phyloP scores from a whole-genome alignment of 2,329 filamentous ascomycete genomes.

The Venturia effusa region DNA sequence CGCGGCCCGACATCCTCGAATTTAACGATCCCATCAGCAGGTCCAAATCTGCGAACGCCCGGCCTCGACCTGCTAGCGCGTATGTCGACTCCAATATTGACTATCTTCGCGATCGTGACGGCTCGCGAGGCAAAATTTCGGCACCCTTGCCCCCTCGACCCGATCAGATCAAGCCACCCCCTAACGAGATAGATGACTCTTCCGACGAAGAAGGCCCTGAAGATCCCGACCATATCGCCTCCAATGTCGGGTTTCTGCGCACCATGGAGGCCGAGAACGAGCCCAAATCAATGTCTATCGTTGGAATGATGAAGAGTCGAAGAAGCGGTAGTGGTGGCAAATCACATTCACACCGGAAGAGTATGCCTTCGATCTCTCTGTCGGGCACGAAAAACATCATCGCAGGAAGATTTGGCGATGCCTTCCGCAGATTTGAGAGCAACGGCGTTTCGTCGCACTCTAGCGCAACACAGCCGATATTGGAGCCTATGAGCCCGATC shows the following conservation, averaged over 20 bases:
- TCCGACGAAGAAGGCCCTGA: conserved; percentile 38
- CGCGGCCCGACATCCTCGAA: conserved; percentile 54
- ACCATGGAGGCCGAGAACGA: conserved; percentile 54
- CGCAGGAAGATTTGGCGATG: conserved; percentile 83
- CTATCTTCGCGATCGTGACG: conserved; percentile 66
- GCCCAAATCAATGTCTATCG: conserved; percentile 29
- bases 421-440: conserved; percentile 82
- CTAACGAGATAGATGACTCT: conserved; percentile 25
- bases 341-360: conserved; percentile 53
- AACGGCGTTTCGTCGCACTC: conserved; percentile 20
- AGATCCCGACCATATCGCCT: conserved; percentile 53
- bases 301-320: conserved; percentile 36
- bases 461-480: conserved; percentile 14
- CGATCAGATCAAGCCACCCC: conserved; percentile 17
- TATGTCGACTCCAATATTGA: conserved; percentile 76
- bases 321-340: conserved; percentile 41
- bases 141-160: conserved; percentile 13
- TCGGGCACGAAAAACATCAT: conserved; percentile 71
- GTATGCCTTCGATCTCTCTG: conserved; percentile 56
- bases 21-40: conserved; percentile 45
- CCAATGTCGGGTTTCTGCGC: conserved; percentile 73
- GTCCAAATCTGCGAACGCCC: conserved; percentile 53
- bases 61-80: conserved; percentile 67
- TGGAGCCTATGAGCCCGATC: conserved; percentile 21
- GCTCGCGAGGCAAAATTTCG: conserved; percentile 18